phyloP scores from a whole-genome alignment of 768 basidiomycete genomes.

The Suillus spraguei region DNA sequence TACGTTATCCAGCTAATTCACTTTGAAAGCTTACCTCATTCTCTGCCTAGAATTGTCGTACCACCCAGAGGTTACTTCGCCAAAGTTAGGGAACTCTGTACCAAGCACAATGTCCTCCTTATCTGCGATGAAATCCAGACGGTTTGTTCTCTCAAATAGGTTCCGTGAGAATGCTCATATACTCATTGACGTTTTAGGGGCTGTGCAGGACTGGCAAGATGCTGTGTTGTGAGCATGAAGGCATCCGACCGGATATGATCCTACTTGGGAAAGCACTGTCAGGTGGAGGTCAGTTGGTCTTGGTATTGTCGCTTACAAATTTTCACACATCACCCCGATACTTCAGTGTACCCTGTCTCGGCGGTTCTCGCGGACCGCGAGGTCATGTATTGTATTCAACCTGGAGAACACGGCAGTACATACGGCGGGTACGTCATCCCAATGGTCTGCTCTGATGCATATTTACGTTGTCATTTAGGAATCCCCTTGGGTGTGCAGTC shows the following conservation, averaged over 20 bases:
- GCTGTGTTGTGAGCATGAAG: constrained; percentile 88
- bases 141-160: constrained; percentile 35
- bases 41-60: constrained; percentile 74
- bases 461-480: constrained; percentile 45
- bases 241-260: constrained; percentile 87
- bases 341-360: constrained; percentile 90
- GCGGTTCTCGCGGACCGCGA: constrained; percentile 89
- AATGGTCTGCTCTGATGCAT: not conserved
- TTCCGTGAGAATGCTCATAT: constrained; percentile 11
- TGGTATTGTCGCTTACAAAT: constrained; percentile 7
- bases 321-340: constrained; percentile 15
- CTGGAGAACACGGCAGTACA: constrained; percentile 95
- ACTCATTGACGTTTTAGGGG: constrained; percentile 49
- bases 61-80: constrained; percentile 87
- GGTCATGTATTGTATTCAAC: constrained; percentile 93
- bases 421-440: constrained; percentile 78
- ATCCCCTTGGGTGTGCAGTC: constrained; percentile 96
- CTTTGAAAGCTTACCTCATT: not conserved
- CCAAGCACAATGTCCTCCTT: constrained; percentile 89
- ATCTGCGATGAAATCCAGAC: constrained; percentile 99
- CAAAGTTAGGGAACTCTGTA: constrained; percentile 80
- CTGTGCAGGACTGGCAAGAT: constrained; percentile 93
- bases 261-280: constrained; percentile 96
- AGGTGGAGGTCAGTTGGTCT: constrained; percentile 72
- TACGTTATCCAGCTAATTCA: constrained; percentile 40